A percentile compares a stretch with the other conserved stretches of the same genome.
phyloP scores from a whole-genome alignment of 2,329 filamentous ascomycete genomes.

The Trichoderma breve region DNA sequence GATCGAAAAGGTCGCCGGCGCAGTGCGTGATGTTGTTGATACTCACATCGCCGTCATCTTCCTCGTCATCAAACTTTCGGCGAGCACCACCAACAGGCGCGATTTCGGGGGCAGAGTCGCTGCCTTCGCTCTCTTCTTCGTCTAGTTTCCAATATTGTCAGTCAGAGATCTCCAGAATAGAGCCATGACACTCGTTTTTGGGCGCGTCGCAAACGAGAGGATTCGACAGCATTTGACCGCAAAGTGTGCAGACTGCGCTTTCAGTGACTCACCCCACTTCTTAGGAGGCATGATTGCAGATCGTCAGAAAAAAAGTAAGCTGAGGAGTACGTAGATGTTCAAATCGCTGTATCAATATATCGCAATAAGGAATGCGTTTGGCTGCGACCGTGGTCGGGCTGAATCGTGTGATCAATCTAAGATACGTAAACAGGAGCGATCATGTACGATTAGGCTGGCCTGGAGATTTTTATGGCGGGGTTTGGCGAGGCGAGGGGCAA shows the following conservation, averaged over 20 bases:
- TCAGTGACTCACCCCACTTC: conserved; percentile 42
- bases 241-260: background rate
- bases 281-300: conserved; percentile 41
- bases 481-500: conserved; percentile 8
- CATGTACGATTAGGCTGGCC: background rate
- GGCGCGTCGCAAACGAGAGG: conserved; percentile 6
- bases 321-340: background rate
- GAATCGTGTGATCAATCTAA: conserved; percentile 7
- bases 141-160: background rate
- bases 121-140: conserved; percentile 40
- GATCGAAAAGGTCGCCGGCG: background rate
- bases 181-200: conserved; percentile 15
- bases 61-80: conserved; percentile 85
- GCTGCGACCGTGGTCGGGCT: background rate
- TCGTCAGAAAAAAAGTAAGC: background rate
- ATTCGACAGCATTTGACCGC: background rate
- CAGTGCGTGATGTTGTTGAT: background rate
- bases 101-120: conserved; percentile 37
- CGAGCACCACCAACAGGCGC: conserved; percentile 41
- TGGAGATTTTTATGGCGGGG: conserved; percentile 14
- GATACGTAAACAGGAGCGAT: conserved; percentile 3
- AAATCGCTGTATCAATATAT: background rate
- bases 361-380: background rate
- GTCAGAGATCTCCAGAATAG: background rate
- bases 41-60: conserved; percentile 76